Evolutionary conservation across 306 rosid genomes (phyloP).

Genomic region (Malus fusca): DNA sequence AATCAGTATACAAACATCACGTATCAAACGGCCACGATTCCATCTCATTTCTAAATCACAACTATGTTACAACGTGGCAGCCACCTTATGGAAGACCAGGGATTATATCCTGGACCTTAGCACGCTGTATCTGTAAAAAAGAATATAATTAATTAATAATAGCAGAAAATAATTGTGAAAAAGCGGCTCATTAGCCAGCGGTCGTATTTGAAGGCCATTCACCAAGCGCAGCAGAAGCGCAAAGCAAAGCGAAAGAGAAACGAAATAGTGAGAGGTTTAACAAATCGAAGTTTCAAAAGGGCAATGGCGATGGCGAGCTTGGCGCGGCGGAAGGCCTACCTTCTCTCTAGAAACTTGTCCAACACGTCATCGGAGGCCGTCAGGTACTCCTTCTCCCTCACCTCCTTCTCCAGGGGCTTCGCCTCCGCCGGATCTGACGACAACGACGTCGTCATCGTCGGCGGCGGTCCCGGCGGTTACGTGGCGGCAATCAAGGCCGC

Average conservation of each 20-base stretch:
- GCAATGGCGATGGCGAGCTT: constrained; percentile 71
- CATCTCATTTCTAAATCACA: neutral
- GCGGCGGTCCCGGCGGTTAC: constrained; percentile 99
- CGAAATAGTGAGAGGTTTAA: neutral
- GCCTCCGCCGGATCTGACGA: constrained; percentile 84
- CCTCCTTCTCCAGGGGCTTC: constrained; percentile 54
- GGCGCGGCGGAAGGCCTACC: constrained; percentile 74
- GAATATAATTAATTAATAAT: neutral
- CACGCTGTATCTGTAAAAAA: neutral
- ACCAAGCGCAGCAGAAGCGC: neutral
- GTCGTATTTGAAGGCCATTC: neutral
- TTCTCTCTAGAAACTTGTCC: constrained; percentile 34
- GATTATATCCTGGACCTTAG: neutral
- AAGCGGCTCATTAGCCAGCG: neutral
- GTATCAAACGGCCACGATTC: neutral
- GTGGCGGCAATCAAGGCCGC: constrained; percentile 99
- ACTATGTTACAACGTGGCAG: neutral
- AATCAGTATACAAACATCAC: neutral
- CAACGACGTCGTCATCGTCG: constrained; percentile 87
- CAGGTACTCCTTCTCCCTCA: constrained; percentile 34
- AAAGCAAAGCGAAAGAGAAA: neutral
- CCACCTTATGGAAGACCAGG: neutral
- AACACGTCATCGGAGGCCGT: constrained; percentile 33
- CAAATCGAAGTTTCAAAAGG: neutral
- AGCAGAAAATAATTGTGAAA: neutral